Conservation (phyloP, 2,329 filamentous ascomycete species). For the Escovopsis weberi region DNA sequence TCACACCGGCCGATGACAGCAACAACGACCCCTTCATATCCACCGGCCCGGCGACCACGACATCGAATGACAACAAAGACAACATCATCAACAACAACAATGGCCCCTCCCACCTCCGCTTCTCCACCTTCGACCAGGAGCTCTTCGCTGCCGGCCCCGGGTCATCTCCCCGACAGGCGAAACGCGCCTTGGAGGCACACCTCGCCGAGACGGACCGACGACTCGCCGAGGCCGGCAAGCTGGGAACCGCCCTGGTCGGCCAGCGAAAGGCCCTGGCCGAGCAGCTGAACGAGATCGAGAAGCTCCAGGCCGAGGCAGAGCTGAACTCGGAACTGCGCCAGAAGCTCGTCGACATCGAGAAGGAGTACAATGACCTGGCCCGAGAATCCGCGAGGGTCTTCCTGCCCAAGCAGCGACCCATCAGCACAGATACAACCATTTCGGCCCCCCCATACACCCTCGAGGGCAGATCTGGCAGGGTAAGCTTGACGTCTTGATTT, state of each 20-base stretch:
- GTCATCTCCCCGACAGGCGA: constrained; percentile 73
- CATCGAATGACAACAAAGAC: too few relatives aligned
- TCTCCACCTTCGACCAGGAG: constrained; percentile 70
- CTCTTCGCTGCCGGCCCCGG: constrained; percentile 63
- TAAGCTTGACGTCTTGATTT: constrained; percentile 19
- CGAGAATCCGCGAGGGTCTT: constrained; percentile 81
- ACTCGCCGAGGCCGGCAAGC: constrained; percentile 77
- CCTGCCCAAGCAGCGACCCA: constrained; percentile 67
- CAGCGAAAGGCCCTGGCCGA: constrained; percentile 76
- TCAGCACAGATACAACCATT: constrained; percentile 45
- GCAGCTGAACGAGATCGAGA: constrained; percentile 71
- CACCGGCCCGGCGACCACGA: not conserved
- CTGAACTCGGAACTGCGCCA: constrained; percentile 70
- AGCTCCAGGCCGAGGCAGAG: constrained; percentile 59
- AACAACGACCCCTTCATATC: constrained; percentile 44
- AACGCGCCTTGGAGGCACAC: constrained; percentile 78
- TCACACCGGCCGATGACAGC: constrained; percentile 15
- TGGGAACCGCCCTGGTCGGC: constrained; percentile 75
- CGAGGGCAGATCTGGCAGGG: constrained; percentile 36
- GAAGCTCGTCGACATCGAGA: constrained; percentile 76
- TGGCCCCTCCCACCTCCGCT: constrained; percentile 46
- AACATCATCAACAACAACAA: constrained; percentile 16
- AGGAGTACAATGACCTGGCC: constrained; percentile 88
- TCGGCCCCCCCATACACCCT: constrained; percentile 36
- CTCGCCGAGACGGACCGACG: constrained; percentile 83